Evolutionary conservation across 148 eudicot species (phyloP).

Genomic region (Chenopodium suecicum): DNA sequence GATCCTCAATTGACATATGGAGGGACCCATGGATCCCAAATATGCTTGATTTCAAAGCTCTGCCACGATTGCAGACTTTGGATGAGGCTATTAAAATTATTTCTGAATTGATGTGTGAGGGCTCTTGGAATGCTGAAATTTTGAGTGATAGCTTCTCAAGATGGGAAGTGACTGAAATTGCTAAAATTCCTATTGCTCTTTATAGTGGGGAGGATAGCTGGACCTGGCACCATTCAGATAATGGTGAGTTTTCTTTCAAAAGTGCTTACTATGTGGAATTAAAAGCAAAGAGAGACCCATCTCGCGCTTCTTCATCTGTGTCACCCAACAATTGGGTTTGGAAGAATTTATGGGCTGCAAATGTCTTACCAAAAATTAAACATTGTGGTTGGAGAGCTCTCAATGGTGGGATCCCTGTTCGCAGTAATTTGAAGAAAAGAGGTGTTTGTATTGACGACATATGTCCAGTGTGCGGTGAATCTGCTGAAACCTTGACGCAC

Average conservation of each 20-base stretch:
- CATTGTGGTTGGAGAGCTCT: too few species aligned
- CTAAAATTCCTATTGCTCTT: neutral
- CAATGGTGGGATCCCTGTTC: too few species aligned
- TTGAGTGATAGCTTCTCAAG: neutral
- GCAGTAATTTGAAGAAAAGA: too few species aligned
- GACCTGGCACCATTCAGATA: neutral
- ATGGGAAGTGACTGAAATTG: neutral
- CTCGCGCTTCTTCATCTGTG: too few species aligned
- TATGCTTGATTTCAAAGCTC: neutral
- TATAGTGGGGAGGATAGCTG: neutral
- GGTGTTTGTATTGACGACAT: too few species aligned
- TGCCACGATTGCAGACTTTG: neutral
- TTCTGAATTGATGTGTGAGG: neutral
- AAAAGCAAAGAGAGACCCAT: neutral
- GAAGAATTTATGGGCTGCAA: too few species aligned
- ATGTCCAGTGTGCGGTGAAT: too few species aligned
- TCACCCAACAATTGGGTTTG: too few species aligned
- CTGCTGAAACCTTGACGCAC: too few species aligned
- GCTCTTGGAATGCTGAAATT: neutral
- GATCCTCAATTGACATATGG: neutral
- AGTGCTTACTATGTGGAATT: neutral
- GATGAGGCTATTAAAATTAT: neutral
- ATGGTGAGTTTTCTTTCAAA: neutral
- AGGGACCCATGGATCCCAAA: neutral
- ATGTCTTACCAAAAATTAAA: too few species aligned